Evolutionary conservation across 805 yeast species (phyloP).

Genomic region (Torulaspora delbrueckii): DNA sequence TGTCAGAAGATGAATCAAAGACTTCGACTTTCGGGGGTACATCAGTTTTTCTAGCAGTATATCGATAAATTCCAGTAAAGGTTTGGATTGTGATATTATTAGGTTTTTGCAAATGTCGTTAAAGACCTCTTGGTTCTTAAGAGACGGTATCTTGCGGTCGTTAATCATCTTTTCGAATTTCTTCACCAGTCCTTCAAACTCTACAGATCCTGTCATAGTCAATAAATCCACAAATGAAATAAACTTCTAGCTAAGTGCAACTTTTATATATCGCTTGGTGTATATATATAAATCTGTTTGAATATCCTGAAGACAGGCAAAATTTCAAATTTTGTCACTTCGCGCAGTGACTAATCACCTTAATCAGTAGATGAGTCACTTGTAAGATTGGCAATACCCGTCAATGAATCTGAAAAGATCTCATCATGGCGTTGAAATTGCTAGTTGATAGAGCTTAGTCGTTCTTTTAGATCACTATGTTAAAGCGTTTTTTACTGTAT

Average conservation of each 20-base stretch:
- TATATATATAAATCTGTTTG: background rate
- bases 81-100: slow-evolving; percentile 19
- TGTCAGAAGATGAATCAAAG: background rate
- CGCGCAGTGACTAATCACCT: background rate
- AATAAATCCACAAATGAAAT: background rate
- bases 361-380: background rate
- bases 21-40: slow-evolving; percentile 21
- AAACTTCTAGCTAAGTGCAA: too few relatives aligned
- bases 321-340: background rate
- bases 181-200: slow-evolving; percentile 2
- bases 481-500: too few relatives aligned
- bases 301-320: too few relatives aligned
- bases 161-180: slow-evolving; percentile 9
- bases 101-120: slow-evolving; percentile 15
- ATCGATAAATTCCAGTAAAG: slow-evolving; percentile 27
- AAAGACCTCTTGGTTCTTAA: slow-evolving; percentile 10
- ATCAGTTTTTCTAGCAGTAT: slow-evolving; percentile 26
- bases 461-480: too few relatives aligned
- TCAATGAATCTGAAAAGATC: too few relatives aligned
- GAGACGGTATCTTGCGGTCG: slow-evolving; percentile 9
- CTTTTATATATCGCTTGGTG: too few relatives aligned
- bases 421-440: too few relatives aligned
- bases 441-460: too few relatives aligned
- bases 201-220: slow-evolving; percentile 11
- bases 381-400: background rate